Conservation (phyloP, 441 rosid genomes). For the Cnidoscolus chayamansa region DNA sequence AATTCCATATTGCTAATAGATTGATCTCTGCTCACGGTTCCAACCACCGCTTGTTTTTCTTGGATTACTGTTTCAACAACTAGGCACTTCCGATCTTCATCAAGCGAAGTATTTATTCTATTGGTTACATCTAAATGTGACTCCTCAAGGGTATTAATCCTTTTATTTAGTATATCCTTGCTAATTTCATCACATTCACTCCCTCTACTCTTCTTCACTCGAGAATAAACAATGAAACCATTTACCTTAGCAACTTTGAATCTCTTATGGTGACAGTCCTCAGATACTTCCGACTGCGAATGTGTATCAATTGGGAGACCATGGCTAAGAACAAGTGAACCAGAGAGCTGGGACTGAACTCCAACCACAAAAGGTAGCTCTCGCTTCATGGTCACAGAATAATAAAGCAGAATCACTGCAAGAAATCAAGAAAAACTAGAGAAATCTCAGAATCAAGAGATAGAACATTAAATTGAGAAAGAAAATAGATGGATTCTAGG, state of each 20-base stretch:
- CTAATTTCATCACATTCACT: slow-evolving; percentile 4
- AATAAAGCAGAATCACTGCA: slow-evolving; percentile 29
- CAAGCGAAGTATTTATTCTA: slow-evolving; percentile 4
- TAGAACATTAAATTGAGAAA: not conserved
- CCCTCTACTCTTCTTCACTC: slow-evolving; percentile 42
- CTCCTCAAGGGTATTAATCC: slow-evolving; percentile 20
- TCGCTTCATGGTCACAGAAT: slow-evolving; percentile 43
- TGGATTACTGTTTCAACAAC: slow-evolving; percentile 14
- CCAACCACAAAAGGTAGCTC: slow-evolving; percentile 36
- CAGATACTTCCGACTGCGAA: slow-evolving; percentile 22
- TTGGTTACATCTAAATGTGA: slow-evolving; percentile 11
- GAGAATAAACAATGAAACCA: slow-evolving; percentile 69
- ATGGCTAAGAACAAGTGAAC: slow-evolving; percentile 23
- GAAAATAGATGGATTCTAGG: slow-evolving; percentile 1
- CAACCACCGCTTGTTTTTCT: too few species aligned
- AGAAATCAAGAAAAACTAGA: not conserved
- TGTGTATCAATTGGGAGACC: slow-evolving; percentile 8
- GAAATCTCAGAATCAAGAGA: not conserved
- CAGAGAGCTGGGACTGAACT: slow-evolving; percentile 22
- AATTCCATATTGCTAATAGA: not conserved
- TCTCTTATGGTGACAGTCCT: slow-evolving; percentile 43
- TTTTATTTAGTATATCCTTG: slow-evolving; percentile 19
- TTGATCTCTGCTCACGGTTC: too few species aligned
- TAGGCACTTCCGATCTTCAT: slow-evolving; percentile 11
- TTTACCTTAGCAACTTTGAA: slow-evolving; percentile 51